A percentile compares a stretch with the other conserved stretches of the same genome.
Evolutionary conservation across 257 asterid species (phyloP).

Genomic region (Penstemon newberryi): DNA sequence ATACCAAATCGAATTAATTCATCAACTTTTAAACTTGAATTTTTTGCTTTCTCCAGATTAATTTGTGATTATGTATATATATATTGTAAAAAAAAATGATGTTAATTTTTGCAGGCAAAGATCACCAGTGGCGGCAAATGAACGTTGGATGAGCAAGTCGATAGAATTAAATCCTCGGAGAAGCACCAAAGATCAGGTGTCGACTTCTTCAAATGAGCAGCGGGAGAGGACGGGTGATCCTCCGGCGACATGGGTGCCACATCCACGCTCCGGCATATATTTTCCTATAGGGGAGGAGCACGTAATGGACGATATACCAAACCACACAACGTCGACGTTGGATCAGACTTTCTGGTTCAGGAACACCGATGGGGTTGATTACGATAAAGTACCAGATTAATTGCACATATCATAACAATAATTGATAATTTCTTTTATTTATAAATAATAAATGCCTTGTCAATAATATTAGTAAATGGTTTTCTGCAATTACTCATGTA

Average conservation of each 20-base stretch:
- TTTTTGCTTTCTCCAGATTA: no score
- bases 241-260: conserved; percentile 39
- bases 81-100: background rate
- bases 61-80: no score
- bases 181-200: background rate
- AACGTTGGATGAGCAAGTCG: conserved; percentile 20
- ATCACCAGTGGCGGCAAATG: background rate
- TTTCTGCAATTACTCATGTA: no score
- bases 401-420: no score
- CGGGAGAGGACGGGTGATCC: background rate
- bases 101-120: conserved; percentile 10
- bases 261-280: conserved; percentile 52
- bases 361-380: conserved; percentile 41
- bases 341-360: conserved; percentile 41
- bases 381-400: background rate
- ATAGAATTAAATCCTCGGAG: background rate
- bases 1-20: no score
- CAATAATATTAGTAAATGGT: no score
- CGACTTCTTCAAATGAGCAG: background rate
- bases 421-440: no score
- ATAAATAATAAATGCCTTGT: no score
- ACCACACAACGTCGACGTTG: conserved; percentile 41
- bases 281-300: conserved; percentile 47
- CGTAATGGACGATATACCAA: conserved; percentile 49
- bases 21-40: no score